A percentile compares a stretch with the other conserved stretches of the same genome.
Conservation (phyloP, 2,329 filamentous ascomycete genomes). For the Huntiella moniliformis region DNA sequence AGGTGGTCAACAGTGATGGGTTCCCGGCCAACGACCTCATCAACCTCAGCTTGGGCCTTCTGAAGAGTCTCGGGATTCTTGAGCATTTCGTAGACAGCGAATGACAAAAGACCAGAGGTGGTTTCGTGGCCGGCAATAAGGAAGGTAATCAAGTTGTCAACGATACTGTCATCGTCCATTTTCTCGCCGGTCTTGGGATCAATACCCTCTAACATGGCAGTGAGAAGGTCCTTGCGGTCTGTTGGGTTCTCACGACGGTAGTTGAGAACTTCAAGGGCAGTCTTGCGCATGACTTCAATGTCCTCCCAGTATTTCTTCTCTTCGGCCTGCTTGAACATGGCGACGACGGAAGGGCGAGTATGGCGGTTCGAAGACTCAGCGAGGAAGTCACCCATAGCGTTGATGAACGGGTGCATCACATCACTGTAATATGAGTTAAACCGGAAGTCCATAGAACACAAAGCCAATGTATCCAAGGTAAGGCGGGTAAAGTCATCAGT, state of each 20-base stretch:
- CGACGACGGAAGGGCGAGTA: conserved; percentile 23
- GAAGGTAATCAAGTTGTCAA: conserved; percentile 55
- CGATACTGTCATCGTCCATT: conserved; percentile 43
- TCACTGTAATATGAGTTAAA: conserved; percentile 61
- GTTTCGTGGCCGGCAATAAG: conserved; percentile 56
- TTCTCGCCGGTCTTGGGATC: conserved; percentile 49
- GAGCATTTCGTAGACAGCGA: conserved; percentile 44
- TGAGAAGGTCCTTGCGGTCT: conserved; percentile 46
- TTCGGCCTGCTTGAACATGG: conserved; percentile 29
- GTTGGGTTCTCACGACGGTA: conserved; percentile 34
- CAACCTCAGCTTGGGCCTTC: conserved; percentile 49
- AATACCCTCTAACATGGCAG: conserved; percentile 48
- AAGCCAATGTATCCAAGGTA: conserved; percentile 51
- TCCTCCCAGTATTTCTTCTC: conserved; percentile 34
- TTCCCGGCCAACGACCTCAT: conserved; percentile 40
- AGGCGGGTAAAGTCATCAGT: conserved; percentile 54
- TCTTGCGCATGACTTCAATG: conserved; percentile 34
- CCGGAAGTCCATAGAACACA: conserved; percentile 52
- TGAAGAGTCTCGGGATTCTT: conserved; percentile 40
- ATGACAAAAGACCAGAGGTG: conserved; percentile 46
- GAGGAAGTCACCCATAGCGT: conserved; percentile 47
- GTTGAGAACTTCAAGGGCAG: conserved; percentile 41
- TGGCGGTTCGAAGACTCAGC: conserved; percentile 33
- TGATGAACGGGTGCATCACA: conserved; percentile 49
- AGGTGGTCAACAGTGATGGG: conserved; percentile 42